These are phyloP conservation scores for Fusarium illudens DNA, from an alignment of 2,329 filamentous ascomycete genomes.

Conservation along the genomic window DNA sequence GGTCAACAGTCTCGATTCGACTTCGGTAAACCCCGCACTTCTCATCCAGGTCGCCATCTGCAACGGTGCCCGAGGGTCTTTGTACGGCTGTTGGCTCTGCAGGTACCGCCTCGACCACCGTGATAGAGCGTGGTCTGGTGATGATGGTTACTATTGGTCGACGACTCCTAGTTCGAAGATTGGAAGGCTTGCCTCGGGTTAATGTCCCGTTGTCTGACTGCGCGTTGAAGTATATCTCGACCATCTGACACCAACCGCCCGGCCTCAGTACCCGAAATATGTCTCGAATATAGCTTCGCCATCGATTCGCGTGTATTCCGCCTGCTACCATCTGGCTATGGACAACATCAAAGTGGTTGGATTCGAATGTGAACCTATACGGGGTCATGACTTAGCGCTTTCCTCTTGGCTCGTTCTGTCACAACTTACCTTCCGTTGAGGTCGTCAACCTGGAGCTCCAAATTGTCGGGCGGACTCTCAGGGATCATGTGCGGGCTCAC, in stretches of 20 bases:
- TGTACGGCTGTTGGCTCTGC: slow-evolving; percentile 67
- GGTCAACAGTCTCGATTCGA: slow-evolving; percentile 71
- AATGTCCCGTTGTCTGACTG: slow-evolving; percentile 88
- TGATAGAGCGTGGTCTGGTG: slow-evolving; percentile 68
- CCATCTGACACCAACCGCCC: slow-evolving; percentile 86
- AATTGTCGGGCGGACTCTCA: slow-evolving; percentile 69
- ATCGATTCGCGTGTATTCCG: slow-evolving; percentile 76
- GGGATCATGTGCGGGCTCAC: slow-evolving; percentile 75
- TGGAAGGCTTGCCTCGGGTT: slow-evolving; percentile 60
- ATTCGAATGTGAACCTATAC: slow-evolving; percentile 69
- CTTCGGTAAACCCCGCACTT: slow-evolving; percentile 71
- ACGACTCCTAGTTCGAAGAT: background rate
- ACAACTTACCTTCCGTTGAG: slow-evolving; percentile 66
- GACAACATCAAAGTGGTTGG: slow-evolving; percentile 81
- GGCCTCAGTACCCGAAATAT: slow-evolving; percentile 76
- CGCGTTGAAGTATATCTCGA: slow-evolving; percentile 86
- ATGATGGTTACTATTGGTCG: slow-evolving; percentile 14
- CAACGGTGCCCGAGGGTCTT: slow-evolving; percentile 72
- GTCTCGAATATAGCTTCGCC: slow-evolving; percentile 79
- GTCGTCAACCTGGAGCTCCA: slow-evolving; percentile 77
- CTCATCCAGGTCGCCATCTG: slow-evolving; percentile 67
- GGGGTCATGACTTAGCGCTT: slow-evolving; percentile 4
- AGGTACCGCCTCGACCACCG: slow-evolving; percentile 74
- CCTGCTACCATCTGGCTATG: slow-evolving; percentile 78
- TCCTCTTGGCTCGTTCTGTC: background rate